Evolutionary conservation across 441 rosid genomes (phyloP), one percentile per base, ranked within the genome.

Genomic region (Eutrema salsugineum): DNA sequence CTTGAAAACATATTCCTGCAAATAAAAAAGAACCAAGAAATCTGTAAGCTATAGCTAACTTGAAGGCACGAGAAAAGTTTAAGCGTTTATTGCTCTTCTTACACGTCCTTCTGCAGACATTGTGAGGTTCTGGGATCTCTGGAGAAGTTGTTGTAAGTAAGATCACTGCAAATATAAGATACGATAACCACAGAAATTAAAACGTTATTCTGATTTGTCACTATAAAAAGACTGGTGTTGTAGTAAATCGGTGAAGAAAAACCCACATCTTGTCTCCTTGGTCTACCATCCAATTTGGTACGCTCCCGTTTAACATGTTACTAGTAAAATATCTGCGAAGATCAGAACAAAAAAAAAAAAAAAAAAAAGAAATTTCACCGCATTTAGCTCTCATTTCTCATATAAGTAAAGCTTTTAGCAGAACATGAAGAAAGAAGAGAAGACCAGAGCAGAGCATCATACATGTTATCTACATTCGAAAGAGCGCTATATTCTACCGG

Each of bases 1-100:
- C 89, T 82, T 54, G 82, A 82, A 72, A 87, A 88, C 78, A 78
- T 60, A 76, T 87, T 87, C 79, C 91, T 85, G 74, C 6, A 48
- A 16, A 64, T 44, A 64, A 39, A 39, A 39, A 19, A 6, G 42
- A 61, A 57, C n/a, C 35, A 22, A 35, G 38, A 49, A 61, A 61
- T 22, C 6, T 24, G 19, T 77, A 47, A 72, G 78, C 56, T 17
- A 14, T 53, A 15, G 35, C 14, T 12, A 43, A 50, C 48, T 17
- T 40, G 38, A 57, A 42, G 60, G 50, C 33, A 32, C 14, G 5
- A 46, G 47, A 66, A 66, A 66, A 66, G 35, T 38, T 60, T 8
- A 5, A 22, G 6, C 1, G 40, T 71, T 33, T 17, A 36, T 42
- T 36, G 4, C 19, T 66, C 12, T 65, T 71, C 80, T 71, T 71